phyloP scores from a whole-genome alignment of 352 stramenopile genomes.

The Phytophthora sp. region DNA sequence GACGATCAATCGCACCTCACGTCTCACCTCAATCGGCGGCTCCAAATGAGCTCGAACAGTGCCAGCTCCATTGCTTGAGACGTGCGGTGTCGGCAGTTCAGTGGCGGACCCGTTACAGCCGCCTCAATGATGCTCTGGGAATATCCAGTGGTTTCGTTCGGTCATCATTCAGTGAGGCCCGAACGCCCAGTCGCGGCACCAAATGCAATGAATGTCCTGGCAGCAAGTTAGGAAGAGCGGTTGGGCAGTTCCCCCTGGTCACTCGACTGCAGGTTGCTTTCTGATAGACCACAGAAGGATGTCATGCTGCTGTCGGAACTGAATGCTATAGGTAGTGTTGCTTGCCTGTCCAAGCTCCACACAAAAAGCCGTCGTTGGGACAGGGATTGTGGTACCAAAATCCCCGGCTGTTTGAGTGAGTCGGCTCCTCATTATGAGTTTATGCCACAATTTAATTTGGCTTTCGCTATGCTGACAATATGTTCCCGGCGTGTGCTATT shows the following conservation, averaged over 20 bases:
- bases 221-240: slow-evolving; percentile 28
- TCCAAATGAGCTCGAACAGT: slow-evolving; percentile 18
- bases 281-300: no score
- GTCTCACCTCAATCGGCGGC: slow-evolving; percentile 2
- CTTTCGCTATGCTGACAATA: neutral
- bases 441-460: neutral
- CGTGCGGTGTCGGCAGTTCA: no score
- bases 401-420: slow-evolving; percentile 11
- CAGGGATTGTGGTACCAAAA: slow-evolving; percentile 22
- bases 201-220: slow-evolving; percentile 26
- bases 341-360: slow-evolving; percentile 30
- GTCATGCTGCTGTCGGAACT: slow-evolving; percentile 29
- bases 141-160: slow-evolving; percentile 38
- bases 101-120: no score
- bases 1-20: neutral
- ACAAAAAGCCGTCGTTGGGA: neutral
- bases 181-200: slow-evolving; percentile 15
- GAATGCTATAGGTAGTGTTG: slow-evolving; percentile 26
- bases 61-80: neutral
- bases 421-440: neutral
- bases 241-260: slow-evolving; percentile 15
- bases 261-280: no score
- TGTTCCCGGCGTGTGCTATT: no score
- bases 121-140: slow-evolving; percentile 20
- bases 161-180: slow-evolving; percentile 16